Percentiles rank a stretch among this genome's conserved stretches.
phyloP scores from a whole-genome alignment of 345 rosid genomes.

The Passiflora organensis region DNA sequence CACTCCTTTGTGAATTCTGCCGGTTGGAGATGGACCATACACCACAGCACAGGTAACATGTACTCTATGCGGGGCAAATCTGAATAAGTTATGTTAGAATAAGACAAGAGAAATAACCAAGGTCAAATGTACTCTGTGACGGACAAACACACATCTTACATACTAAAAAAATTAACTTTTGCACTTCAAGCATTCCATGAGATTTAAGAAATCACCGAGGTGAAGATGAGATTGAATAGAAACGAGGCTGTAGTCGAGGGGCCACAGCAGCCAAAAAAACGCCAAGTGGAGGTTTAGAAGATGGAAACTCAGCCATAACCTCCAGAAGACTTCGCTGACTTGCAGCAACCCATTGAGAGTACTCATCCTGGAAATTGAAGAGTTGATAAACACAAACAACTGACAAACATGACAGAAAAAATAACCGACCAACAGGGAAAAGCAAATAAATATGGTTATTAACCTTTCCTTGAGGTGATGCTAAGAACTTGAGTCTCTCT shows the following conservation, averaged over 20 bases:
- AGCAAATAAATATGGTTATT: not conserved
- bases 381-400: not conserved
- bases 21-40: slow-evolving; percentile 23
- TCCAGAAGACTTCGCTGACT: slow-evolving; percentile 35
- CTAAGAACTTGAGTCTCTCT: slow-evolving; percentile 28
- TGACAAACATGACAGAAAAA: not conserved
- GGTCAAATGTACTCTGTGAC: no score
- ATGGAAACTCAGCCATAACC: slow-evolving; percentile 31
- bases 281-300: slow-evolving; percentile 32
- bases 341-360: slow-evolving; percentile 27
- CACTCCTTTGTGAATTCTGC: slow-evolving; percentile 31
- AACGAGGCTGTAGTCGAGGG: slow-evolving; percentile 31
- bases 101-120: no score
- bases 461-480: slow-evolving; percentile 30
- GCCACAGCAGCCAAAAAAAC: slow-evolving; percentile 30
- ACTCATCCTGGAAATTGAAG: slow-evolving; percentile 18
- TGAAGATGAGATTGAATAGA: slow-evolving; percentile 31
- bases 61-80: slow-evolving; percentile 22
- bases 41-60: slow-evolving; percentile 33
- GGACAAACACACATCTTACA: not conserved
- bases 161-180: not conserved
- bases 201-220: slow-evolving; percentile 20
- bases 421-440: not conserved
- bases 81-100: slow-evolving; percentile 9
- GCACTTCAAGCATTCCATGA: not conserved